Evolutionary conservation across 2,329 filamentous ascomycete species (phyloP).

Genomic region (Didymosphaeria variabile): DNA sequence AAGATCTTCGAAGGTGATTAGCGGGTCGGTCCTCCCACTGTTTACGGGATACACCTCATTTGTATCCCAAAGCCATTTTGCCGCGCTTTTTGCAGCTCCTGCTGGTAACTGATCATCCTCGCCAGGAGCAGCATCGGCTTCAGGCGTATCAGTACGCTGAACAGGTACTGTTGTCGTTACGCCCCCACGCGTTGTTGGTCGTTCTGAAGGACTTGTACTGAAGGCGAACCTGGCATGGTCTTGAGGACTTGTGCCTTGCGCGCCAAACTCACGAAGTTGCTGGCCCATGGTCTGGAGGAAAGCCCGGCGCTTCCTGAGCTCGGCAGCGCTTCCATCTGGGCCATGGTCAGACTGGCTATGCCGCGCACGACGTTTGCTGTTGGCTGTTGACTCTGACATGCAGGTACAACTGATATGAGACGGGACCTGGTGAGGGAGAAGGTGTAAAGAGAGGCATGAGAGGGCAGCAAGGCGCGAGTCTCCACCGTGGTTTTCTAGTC

Average conservation of each 20-base stretch:
- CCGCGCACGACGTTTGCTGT: conserved; percentile 29
- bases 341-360: conserved; percentile 20
- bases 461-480: neutral
- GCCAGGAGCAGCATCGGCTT: conserved; percentile 29
- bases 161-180: conserved; percentile 12
- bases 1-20: conserved; percentile 30
- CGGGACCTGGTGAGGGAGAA: neutral
- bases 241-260: conserved; percentile 32
- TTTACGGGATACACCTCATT: conserved; percentile 24
- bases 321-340: neutral
- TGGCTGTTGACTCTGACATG: conserved; percentile 28
- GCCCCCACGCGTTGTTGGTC: conserved; percentile 19
- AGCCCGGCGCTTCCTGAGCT: conserved; percentile 29
- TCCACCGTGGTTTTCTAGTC: neutral
- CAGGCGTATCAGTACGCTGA: conserved; percentile 24
- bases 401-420: neutral
- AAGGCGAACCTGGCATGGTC: conserved; percentile 29
- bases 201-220: conserved; percentile 25
- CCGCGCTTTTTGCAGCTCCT: conserved; percentile 31
- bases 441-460: neutral
- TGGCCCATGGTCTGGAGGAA: conserved; percentile 39
- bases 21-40: conserved; percentile 4
- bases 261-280: conserved; percentile 36
- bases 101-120: conserved; percentile 32
- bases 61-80: conserved; percentile 31